Conservation (phyloP, 495 filamentous ascomycete species). For the Penicillium antarcticum region DNA sequence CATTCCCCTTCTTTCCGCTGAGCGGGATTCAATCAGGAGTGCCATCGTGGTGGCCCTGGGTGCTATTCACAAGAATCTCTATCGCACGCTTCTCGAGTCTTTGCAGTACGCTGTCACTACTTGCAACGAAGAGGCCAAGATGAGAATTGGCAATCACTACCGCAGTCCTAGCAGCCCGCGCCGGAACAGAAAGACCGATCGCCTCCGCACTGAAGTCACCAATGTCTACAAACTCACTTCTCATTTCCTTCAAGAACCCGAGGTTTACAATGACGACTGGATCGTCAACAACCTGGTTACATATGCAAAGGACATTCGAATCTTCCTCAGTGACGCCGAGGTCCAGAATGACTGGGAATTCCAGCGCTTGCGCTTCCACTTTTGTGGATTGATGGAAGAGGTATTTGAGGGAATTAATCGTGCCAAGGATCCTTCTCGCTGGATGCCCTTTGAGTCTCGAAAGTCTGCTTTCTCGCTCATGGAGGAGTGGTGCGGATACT, state of each 20-base stretch:
- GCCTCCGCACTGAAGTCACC: conserved; percentile 88
- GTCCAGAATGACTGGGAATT: conserved; percentile 97
- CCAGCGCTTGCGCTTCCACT: conserved; percentile 86
- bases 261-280: conserved; percentile 87
- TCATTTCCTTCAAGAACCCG: conserved; percentile 76
- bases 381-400: conserved; percentile 89
- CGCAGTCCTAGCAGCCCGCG: conserved; percentile 72
- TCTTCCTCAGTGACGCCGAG: conserved; percentile 89
- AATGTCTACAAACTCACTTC: conserved; percentile 94
- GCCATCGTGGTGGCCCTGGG: conserved; percentile 91
- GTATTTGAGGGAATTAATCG: conserved; percentile 89
- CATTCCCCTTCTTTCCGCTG: conserved; percentile 78
- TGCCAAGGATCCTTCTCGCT: conserved; percentile 78
- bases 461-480: conserved; percentile 93
- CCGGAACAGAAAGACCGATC: conserved; percentile 75
- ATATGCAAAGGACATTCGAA: conserved; percentile 87
- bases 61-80: conserved; percentile 94
- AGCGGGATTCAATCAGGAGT: conserved; percentile 73
- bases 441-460: conserved; percentile 93
- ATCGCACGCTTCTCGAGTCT: conserved; percentile 85
- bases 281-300: conserved; percentile 83
- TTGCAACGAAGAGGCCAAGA: conserved; percentile 85
- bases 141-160: conserved; percentile 71
- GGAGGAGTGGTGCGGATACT: conserved; percentile 99
- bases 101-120: conserved; percentile 76